Evolutionary conservation across 352 stramenopile genomes (phyloP).

Genomic region (Globisporangium spinosum): DNA sequence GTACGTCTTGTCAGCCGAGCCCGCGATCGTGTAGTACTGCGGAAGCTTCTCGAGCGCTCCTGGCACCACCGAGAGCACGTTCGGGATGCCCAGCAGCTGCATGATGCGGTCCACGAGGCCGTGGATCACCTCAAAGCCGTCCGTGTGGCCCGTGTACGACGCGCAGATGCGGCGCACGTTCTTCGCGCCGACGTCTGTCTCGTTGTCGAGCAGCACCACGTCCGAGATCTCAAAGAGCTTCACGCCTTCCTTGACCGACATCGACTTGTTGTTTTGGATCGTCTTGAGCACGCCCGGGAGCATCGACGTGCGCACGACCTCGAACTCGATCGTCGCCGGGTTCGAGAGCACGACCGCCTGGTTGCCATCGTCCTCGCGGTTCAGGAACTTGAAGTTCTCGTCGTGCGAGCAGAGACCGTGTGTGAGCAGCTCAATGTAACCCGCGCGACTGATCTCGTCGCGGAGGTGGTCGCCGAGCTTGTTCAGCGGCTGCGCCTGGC

Average conservation of each 20-base stretch:
- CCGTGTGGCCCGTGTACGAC: constrained; percentile 95
- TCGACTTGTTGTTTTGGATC: constrained; percentile 97
- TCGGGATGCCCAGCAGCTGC: constrained; percentile 93
- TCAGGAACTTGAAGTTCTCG: constrained; percentile 97
- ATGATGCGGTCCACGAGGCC: constrained; percentile 99
- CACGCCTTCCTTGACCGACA: constrained; percentile 95
- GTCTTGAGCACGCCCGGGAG: constrained; percentile 98
- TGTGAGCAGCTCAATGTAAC: constrained; percentile 98
- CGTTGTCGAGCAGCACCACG: constrained; percentile 94
- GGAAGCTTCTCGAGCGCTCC: constrained; percentile 43
- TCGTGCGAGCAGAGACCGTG: constrained; percentile 96
- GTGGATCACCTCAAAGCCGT: constrained; percentile 99
- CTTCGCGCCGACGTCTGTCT: constrained; percentile 92
- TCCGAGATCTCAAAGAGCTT: constrained; percentile 99
- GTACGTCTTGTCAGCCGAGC: constrained; percentile 80
- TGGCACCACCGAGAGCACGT: constrained; percentile 48
- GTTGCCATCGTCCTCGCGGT: constrained; percentile 72
- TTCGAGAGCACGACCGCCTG: constrained; percentile 96
- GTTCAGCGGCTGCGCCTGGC: constrained; percentile 95
- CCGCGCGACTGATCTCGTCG: constrained; percentile 96
- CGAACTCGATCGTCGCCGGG: constrained; percentile 98
- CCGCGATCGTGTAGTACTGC: constrained; percentile 79
- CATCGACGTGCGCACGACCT: constrained; percentile 98
- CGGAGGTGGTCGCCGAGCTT: constrained; percentile 96
- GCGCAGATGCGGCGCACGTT: constrained; percentile 96